These are phyloP conservation scores for Anthracocystis setariae DNA, from an alignment of 1,284 basidiomycete genomes.

Conservation along the genomic window DNA sequence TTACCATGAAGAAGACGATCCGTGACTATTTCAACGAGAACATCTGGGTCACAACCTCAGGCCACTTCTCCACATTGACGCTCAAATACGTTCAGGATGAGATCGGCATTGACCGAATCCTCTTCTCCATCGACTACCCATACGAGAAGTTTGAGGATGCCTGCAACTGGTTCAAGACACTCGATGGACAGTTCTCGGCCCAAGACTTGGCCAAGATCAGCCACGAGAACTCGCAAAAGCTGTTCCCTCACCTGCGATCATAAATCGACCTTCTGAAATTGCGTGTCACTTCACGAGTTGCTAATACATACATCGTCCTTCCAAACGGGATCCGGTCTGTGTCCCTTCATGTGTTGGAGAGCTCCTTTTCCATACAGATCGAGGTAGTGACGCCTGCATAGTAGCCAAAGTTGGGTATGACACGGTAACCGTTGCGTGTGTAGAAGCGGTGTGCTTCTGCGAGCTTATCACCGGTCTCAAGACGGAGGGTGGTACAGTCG, in stretches of 20 bases:
- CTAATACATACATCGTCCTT: not conserved
- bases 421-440: slow-evolving; percentile 20
- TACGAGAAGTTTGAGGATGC: slow-evolving; percentile 66
- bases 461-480: slow-evolving; percentile 38
- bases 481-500: slow-evolving; percentile 16
- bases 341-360: not conserved
- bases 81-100: slow-evolving; percentile 58
- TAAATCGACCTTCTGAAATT: not conserved
- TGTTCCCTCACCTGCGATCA: slow-evolving; percentile 42
- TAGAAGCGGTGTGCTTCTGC: slow-evolving; percentile 36
- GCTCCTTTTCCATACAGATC: slow-evolving; percentile 37
- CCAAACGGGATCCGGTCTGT: not conserved
- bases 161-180: slow-evolving; percentile 62
- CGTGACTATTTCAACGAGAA: slow-evolving; percentile 60
- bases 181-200: slow-evolving; percentile 35
- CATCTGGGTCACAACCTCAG: slow-evolving; percentile 63
- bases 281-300: not conserved
- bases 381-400: slow-evolving; percentile 30
- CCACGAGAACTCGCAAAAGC: slow-evolving; percentile 45
- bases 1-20: slow-evolving; percentile 53
- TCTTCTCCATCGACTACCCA: slow-evolving; percentile 68
- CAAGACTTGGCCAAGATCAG: slow-evolving; percentile 46
- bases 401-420: slow-evolving; percentile 41
- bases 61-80: slow-evolving; percentile 55
- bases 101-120: slow-evolving; percentile 63